Conservation (phyloP, 78 protist genomes). For the Dictyostelium capitatum region DNA sequence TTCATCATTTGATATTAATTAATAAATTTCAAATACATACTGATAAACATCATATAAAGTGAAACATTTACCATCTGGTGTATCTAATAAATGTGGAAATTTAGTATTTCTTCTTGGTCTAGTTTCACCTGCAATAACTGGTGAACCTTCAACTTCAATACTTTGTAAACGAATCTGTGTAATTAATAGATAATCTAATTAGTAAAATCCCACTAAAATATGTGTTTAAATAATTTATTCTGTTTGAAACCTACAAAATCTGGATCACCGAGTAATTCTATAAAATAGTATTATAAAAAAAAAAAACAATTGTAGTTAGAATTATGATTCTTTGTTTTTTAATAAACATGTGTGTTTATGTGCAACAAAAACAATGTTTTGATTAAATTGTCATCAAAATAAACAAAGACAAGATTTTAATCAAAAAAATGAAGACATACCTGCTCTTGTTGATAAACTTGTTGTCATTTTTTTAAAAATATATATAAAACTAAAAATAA, state of each 20-base stretch:
- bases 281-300: not conserved
- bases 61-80: conserved; percentile 42
- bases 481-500: not conserved
- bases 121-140: conserved; percentile 31
- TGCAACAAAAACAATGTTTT: too few relatives aligned
- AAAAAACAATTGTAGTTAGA: not conserved
- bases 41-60: conserved; percentile 70
- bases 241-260: not conserved
- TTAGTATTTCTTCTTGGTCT: conserved; percentile 67
- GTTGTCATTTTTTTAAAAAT: not conserved
- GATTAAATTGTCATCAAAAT: too few relatives aligned
- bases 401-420: too few relatives aligned
- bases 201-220: not conserved
- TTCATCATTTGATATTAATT: too few relatives aligned
- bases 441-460: conserved; percentile 2
- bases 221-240: not conserved
- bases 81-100: conserved; percentile 36
- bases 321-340: not conserved
- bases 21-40: conserved; percentile 23
- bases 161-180: conserved; percentile 12
- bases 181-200: not conserved
- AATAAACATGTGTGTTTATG: too few relatives aligned
- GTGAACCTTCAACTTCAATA: conserved; percentile 6
- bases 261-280: not conserved
- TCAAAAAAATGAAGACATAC: not conserved